These are phyloP conservation scores for Euphorbia pulcherrima DNA, from an alignment of 345 rosid genomes.

Conservation along the genomic window DNA sequence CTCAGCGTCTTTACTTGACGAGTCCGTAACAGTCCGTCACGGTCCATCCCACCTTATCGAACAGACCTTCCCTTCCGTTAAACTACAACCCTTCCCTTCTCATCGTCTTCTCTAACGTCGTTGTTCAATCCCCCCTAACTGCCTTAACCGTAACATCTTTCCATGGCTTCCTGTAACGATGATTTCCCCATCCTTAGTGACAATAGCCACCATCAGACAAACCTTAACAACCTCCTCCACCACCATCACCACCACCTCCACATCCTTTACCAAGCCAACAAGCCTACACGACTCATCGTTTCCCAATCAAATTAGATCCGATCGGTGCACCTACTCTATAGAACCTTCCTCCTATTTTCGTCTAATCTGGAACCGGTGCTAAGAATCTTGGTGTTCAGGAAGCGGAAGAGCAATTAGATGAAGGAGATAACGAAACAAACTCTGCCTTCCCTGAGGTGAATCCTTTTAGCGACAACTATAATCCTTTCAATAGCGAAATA, in stretches of 20 bases:
- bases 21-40: slow-evolving; percentile 56
- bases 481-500: slow-evolving; percentile 32
- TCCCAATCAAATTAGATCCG: slow-evolving; percentile 18
- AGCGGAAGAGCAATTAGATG: slow-evolving; percentile 30
- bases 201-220: slow-evolving; percentile 49
- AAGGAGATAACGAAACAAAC: slow-evolving; percentile 39
- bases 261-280: slow-evolving; percentile 24
- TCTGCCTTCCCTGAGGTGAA: slow-evolving; percentile 52
- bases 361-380: slow-evolving; percentile 20
- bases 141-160: slow-evolving; percentile 57
- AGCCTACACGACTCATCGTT: slow-evolving; percentile 30
- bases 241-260: slow-evolving; percentile 28
- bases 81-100: slow-evolving; percentile 11
- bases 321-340: slow-evolving; percentile 37
- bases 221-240: slow-evolving; percentile 38
- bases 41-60: slow-evolving; percentile 30
- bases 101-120: slow-evolving; percentile 52
- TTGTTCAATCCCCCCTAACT: slow-evolving; percentile 33
- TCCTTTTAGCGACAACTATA: slow-evolving; percentile 37
- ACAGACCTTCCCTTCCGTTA: slow-evolving; percentile 47
- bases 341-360: slow-evolving; percentile 25
- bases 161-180: slow-evolving; percentile 90
- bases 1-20: slow-evolving; percentile 40
- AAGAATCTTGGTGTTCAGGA: slow-evolving; percentile 31
- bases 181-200: slow-evolving; percentile 73